These are phyloP conservation scores for Eimeria brunetti DNA, from an alignment of 169 alveolate genomes.

Conservation along the genomic window DNA sequence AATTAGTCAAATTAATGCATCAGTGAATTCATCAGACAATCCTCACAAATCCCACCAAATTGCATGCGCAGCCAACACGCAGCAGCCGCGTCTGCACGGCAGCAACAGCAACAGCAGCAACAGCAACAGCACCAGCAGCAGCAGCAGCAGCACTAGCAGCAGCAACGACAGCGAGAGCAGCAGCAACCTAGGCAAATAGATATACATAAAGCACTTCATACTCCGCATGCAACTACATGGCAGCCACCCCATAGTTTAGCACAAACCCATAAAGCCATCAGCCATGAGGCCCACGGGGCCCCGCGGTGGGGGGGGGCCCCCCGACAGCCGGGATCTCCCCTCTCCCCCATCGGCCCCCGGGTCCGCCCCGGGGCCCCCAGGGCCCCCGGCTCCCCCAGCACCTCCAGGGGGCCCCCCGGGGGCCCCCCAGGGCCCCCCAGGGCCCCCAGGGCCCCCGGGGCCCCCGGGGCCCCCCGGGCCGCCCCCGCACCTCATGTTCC, in stretches of 20 bases:
- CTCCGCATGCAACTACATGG: not conserved
- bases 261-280: not conserved
- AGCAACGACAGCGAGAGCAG: not conserved
- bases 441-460: not conserved
- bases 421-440: too few relatives aligned
- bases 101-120: not conserved
- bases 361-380: not conserved
- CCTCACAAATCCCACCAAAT: not conserved
- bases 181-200: not conserved
- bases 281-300: not conserved
- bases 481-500: slow-evolving; percentile 31
- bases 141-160: not conserved
- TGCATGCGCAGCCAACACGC: not conserved
- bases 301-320: not conserved
- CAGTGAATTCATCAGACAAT: not conserved
- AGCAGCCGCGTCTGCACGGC: not conserved
- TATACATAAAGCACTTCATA: not conserved
- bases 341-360: not conserved
- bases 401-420: slow-evolving; percentile 40
- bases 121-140: not conserved
- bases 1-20: too few relatives aligned
- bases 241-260: not conserved
- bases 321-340: not conserved
- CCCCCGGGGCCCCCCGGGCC: not conserved
- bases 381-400: not conserved